Conservation (phyloP, 2,329 filamentous ascomycete species). For the Falciphora oryzae region DNA sequence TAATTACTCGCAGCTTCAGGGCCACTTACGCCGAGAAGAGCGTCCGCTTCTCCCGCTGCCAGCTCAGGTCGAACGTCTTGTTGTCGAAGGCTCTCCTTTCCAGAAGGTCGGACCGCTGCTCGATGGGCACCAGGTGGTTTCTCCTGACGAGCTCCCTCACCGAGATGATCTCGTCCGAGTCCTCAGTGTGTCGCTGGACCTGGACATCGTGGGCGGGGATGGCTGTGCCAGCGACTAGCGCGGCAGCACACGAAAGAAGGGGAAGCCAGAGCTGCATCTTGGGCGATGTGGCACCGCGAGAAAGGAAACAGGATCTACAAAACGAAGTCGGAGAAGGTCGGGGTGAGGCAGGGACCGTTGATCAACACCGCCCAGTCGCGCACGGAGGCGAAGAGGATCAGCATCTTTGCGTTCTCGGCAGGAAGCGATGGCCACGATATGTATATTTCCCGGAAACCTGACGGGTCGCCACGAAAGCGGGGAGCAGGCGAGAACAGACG, state of each 20-base stretch:
- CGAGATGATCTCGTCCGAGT: conserved; percentile 2
- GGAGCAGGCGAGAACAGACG: too few relatives aligned
- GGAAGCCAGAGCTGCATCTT: conserved; percentile 6
- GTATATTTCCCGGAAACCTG: too few relatives aligned
- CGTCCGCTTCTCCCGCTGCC: conserved; percentile 4
- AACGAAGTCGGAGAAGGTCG: neutral
- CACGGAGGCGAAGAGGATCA: too few relatives aligned
- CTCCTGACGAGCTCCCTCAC: conserved; percentile 6
- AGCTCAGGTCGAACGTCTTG: conserved; percentile 8
- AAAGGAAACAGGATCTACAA: too few relatives aligned
- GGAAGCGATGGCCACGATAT: too few relatives aligned
- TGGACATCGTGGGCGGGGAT: conserved; percentile 6
- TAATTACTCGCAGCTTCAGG: too few relatives aligned
- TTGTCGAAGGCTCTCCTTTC: conserved; percentile 3
- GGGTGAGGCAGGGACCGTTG: neutral
- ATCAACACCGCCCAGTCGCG: too few relatives aligned
- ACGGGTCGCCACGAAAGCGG: too few relatives aligned
- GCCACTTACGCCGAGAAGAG: conserved; percentile 10
- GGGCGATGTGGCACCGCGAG: neutral
- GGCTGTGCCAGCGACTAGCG: conserved; percentile 5
- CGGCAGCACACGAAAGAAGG: neutral
- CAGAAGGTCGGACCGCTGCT: conserved; percentile 7
- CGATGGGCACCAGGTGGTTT: conserved; percentile 5
- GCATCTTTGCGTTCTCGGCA: too few relatives aligned
- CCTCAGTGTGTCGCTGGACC: neutral